These are phyloP conservation scores for Cercospora berteroae DNA, from an alignment of 2,329 filamentous ascomycete genomes.

Conservation along the genomic window DNA sequence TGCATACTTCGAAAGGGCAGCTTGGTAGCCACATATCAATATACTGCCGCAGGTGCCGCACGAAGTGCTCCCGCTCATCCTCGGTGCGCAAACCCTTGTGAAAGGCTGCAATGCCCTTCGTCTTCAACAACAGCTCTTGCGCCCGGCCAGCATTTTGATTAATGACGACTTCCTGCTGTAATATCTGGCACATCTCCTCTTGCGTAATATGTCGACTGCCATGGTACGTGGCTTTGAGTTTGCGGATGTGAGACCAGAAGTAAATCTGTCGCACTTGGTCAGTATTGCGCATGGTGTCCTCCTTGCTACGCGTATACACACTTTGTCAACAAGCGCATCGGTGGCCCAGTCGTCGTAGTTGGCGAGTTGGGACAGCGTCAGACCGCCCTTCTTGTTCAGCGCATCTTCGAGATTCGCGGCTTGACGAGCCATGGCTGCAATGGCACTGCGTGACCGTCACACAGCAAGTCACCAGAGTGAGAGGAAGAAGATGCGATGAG, in stretches of 20 bases:
- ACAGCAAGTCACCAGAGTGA: neutral
- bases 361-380: constrained; percentile 83
- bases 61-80: constrained; percentile 83
- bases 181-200: constrained; percentile 59
- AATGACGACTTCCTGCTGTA: constrained; percentile 67
- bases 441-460: neutral
- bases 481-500: neutral
- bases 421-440: constrained; percentile 30
- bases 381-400: constrained; percentile 62
- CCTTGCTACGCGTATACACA: constrained; percentile 51
- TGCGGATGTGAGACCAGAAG: constrained; percentile 95
- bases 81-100: constrained; percentile 61
- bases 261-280: constrained; percentile 63
- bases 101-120: constrained; percentile 73
- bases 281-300: constrained; percentile 5
- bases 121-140: constrained; percentile 68
- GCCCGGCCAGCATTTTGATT: constrained; percentile 69
- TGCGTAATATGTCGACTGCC: constrained; percentile 74
- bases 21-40: constrained; percentile 90
- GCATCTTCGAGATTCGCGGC: constrained; percentile 44
- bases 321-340: constrained; percentile 91
- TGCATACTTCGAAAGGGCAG: constrained; percentile 90
- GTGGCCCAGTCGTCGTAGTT: constrained; percentile 95
- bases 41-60: constrained; percentile 81
- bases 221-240: constrained; percentile 85